These are phyloP conservation scores for Sporisorium scitamineum DNA, from an alignment of 1,284 basidiomycete species.

Conservation along the genomic window DNA sequence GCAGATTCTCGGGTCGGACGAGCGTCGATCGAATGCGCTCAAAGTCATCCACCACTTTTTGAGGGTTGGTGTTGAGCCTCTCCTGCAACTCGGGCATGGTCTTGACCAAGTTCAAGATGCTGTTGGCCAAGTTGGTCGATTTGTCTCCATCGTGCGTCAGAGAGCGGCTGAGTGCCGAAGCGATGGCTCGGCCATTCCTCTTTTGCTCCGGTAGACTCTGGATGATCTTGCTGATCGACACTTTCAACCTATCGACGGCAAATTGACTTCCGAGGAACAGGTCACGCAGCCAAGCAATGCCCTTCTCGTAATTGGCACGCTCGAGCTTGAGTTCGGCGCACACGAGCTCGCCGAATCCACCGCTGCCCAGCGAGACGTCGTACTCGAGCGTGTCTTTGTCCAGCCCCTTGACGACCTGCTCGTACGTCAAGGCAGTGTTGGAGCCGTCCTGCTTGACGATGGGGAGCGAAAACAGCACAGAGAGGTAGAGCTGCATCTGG, in stretches of 20 bases:
- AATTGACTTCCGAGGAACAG: conserved; percentile 86
- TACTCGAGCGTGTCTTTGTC: conserved; percentile 93
- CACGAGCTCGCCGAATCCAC: conserved; percentile 79
- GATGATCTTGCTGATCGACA: conserved; percentile 87
- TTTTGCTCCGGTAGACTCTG: conserved; percentile 94
- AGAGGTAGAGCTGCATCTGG: conserved; percentile 85
- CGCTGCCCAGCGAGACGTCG: conserved; percentile 79
- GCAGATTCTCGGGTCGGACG: conserved; percentile 79
- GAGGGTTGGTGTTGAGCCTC: conserved; percentile 72
- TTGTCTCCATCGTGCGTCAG: conserved; percentile 77
- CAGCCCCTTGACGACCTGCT: conserved; percentile 89
- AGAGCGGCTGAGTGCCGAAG: conserved; percentile 79
- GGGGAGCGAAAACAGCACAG: conserved; percentile 89
- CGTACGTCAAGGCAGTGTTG: conserved; percentile 76
- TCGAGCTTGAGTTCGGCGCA: conserved; percentile 81
- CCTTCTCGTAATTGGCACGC: conserved; percentile 81
- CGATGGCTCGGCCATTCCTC: conserved; percentile 85
- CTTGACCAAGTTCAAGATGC: conserved; percentile 81
- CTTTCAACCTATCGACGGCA: conserved; percentile 85
- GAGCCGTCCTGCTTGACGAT: conserved; percentile 80
- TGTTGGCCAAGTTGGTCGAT: conserved; percentile 80
- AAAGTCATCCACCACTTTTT: conserved; percentile 56
- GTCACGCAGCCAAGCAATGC: conserved; percentile 89
- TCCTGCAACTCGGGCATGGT: conserved; percentile 82
- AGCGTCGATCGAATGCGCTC: conserved; percentile 55